Base-by-base conservation (phyloP, 192 early-diverging fungal species). In the Coemansia reversa region DNA sequence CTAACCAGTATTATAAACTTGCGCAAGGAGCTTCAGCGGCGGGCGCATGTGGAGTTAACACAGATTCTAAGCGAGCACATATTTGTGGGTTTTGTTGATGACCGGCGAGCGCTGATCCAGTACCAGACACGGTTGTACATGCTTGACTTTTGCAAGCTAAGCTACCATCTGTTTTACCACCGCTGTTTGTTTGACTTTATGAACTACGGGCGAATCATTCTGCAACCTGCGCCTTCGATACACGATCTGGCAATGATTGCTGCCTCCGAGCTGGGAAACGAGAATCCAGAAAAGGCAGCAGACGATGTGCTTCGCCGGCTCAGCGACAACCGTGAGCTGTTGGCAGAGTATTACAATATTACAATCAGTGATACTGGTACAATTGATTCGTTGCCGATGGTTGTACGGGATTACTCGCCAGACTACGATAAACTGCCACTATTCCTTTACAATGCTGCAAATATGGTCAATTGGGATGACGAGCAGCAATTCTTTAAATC, bases 111-210 rank as follows among this genome's bases (percentile, higher is more conserved):
- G 7, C 77, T 96, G 39, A 83, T 98, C 47, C 96, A 98, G 67
- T 82, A 95, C 79, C 86, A 92, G 62, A 89, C 91, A 6, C 87
- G 87, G 53, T 72, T 98, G 4, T 97, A 91, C 63, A 78, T 97
- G 81, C 72, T 95, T 6, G 87, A 98, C 55, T 92, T 89, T 65
- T 81, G 86, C 61, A 84, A 85, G 28, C 62, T 90, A 29, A 93
- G 92, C 70, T 88, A 89, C 59, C 91, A 94, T 51, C 76, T 98
- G 28, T 94, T 98, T 66, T 94, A 96, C 77, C 95, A 98, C 68
- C 79, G 93, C 1, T 76, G 75, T 32, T 66, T 97, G 16, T 76
- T 78, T 22, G 89, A 92, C 29, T 95, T 98, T 74, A 86, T 85
- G 54, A 98, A 98, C 66, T 95, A 92, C 74, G 96, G 95, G 4